phyloP scores from a whole-genome alignment of 305 asterid genomes.

The Rubia tinctorum region DNA sequence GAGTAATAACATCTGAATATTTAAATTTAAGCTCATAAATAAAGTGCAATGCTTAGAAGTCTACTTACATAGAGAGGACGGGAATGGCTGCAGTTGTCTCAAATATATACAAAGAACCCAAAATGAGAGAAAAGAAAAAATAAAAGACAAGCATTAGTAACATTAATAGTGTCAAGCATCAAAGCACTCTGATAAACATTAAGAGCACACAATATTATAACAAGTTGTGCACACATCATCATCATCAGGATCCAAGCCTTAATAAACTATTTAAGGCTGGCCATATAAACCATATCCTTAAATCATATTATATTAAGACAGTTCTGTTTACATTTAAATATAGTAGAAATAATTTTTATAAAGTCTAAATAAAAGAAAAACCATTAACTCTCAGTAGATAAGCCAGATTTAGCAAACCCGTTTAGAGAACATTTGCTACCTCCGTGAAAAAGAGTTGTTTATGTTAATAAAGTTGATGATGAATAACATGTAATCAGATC shows the following conservation, averaged over 20 bases:
- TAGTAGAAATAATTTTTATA: neutral
- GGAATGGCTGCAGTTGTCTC: constrained; percentile 78
- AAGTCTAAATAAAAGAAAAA: neutral
- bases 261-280: neutral
- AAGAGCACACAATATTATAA: neutral
- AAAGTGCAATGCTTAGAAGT: constrained; percentile 11
- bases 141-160: constrained; percentile 18
- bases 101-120: constrained; percentile 23
- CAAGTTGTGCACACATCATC: neutral
- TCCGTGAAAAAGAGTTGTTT: neutral
- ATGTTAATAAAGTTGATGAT: neutral
- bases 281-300: neutral
- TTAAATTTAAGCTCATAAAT: neutral
- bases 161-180: neutral
- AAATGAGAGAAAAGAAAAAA: constrained; percentile 8
- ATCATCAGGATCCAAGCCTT: neutral
- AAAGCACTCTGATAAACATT: neutral
- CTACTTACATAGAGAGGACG: constrained; percentile 92
- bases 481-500: neutral
- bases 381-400: neutral
- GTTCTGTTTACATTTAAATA: neutral
- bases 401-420: neutral
- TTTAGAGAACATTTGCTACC: neutral
- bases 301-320: neutral
- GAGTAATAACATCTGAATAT: neutral